A percentile compares a stretch with the other conserved stretches of the same genome.
phyloP scores from a whole-genome alignment of 164 flowering plant genomes.

The Vitis cinerea region DNA sequence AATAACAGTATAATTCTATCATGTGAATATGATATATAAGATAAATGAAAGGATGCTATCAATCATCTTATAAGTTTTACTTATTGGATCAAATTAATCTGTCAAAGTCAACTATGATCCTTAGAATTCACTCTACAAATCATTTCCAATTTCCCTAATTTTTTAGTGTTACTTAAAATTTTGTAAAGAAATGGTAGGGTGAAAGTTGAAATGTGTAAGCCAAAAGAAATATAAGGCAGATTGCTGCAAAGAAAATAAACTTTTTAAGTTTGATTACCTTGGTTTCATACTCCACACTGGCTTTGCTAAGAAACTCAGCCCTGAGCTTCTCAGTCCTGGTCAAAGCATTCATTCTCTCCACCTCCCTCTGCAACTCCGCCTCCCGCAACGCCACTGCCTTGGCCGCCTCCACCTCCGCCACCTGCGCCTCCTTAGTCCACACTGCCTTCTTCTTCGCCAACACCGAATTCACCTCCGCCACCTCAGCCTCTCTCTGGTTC shows the following conservation, averaged over 20 bases:
- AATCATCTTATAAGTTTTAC: no score
- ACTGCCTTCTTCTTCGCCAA: slow-evolving; percentile 18
- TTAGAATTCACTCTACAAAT: no score
- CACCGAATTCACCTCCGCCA: slow-evolving; percentile 13
- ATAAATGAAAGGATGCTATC: no score
- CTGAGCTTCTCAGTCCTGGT: slow-evolving; percentile 34
- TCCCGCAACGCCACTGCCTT: slow-evolving; percentile 42
- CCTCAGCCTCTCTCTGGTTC: slow-evolving; percentile 38
- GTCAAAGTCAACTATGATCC: no score
- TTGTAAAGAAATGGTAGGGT: no score
- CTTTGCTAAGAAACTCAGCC: slow-evolving; percentile 41
- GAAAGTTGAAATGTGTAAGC: no score
- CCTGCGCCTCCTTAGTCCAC: slow-evolving; percentile 27
- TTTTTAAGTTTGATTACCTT: slow-evolving; percentile 22
- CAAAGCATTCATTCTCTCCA: slow-evolving; percentile 38
- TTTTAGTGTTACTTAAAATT: no score
- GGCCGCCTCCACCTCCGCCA: slow-evolving; percentile 42
- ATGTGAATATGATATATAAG: no score
- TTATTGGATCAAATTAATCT: no score
- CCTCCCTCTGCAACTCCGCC: slow-evolving; percentile 45
- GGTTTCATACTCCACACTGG: slow-evolving; percentile 46
- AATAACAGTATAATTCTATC: no score
- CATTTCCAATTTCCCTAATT: no score
- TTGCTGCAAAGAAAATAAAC: neutral
- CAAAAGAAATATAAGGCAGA: no score